Conservation (phyloP, 2,329 filamentous ascomycete genomes). For the Xylaria digitata region DNA sequence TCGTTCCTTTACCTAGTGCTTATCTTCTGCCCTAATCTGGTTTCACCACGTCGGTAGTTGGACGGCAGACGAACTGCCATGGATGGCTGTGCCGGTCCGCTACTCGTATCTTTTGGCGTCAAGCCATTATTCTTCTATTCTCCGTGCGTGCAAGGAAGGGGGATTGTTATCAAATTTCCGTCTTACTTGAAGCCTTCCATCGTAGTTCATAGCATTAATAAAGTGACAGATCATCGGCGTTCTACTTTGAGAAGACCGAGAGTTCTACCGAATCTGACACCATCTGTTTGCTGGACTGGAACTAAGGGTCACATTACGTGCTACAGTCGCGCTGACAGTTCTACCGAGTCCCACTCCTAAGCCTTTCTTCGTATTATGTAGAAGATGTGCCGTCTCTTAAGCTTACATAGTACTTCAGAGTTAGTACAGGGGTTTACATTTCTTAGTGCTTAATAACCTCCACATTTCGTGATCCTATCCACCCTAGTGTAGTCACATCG, state of each 20-base stretch:
- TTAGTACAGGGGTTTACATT: too few relatives aligned
- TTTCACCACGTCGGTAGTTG: background rate
- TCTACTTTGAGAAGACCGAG: background rate
- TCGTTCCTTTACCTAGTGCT: background rate
- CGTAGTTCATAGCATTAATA: too few relatives aligned
- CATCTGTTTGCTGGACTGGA: background rate
- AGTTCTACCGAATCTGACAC: background rate
- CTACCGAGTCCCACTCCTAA: too few relatives aligned
- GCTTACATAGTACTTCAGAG: slow-evolving; percentile 11
- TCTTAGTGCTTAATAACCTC: background rate
- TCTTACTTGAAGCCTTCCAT: background rate
- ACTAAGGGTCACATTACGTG: too few relatives aligned
- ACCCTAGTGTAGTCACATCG: slow-evolving; percentile 4
- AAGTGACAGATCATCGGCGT: background rate
- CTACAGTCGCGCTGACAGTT: too few relatives aligned
- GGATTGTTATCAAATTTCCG: too few relatives aligned
- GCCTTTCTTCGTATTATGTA: too few relatives aligned
- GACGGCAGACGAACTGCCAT: background rate
- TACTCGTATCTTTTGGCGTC: background rate
- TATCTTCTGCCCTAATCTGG: background rate
- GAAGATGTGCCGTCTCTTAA: background rate
- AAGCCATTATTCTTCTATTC: background rate
- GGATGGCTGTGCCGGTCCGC: background rate
- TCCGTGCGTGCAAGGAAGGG: background rate
- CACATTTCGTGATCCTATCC: background rate